A percentile compares a stretch with the other conserved stretches of the same genome.
phyloP scores from a whole-genome alignment of 2,329 filamentous ascomycete species.

The Dothideomycetes sp. region DNA sequence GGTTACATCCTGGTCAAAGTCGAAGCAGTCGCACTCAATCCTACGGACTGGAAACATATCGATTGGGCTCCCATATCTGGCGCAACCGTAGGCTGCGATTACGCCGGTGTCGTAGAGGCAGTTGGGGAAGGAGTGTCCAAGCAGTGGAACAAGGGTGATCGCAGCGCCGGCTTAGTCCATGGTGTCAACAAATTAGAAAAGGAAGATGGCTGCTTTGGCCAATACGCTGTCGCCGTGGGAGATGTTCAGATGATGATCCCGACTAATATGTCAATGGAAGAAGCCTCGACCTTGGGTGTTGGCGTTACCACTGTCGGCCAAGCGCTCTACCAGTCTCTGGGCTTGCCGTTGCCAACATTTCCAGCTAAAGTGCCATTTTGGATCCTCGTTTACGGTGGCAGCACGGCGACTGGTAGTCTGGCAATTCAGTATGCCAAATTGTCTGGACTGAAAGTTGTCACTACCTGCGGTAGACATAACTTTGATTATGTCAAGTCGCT shows the following conservation, averaged over 20 bases:
- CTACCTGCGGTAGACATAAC: not conserved
- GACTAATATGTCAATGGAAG: slow-evolving; percentile 34
- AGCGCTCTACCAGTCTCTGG: slow-evolving; percentile 27
- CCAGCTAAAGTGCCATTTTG: no score
- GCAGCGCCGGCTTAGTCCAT: slow-evolving; percentile 38
- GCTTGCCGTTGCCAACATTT: slow-evolving; percentile 32
- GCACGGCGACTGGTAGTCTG: slow-evolving; percentile 35
- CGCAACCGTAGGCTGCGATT: slow-evolving; percentile 41
- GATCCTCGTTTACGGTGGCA: slow-evolving; percentile 38
- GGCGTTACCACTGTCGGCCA: slow-evolving; percentile 38
- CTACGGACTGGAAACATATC: slow-evolving; percentile 43
- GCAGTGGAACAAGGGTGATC: slow-evolving; percentile 35
- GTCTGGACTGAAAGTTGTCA: slow-evolving; percentile 17
- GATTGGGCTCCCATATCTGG: slow-evolving; percentile 23
- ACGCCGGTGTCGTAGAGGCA: slow-evolving; percentile 38
- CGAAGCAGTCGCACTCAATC: slow-evolving; percentile 40
- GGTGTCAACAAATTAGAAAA: slow-evolving; percentile 22
- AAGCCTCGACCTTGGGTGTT: slow-evolving; percentile 38
- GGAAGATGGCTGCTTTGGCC: slow-evolving; percentile 39
- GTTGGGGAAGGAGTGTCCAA: slow-evolving; percentile 36
- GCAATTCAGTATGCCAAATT: slow-evolving; percentile 37
- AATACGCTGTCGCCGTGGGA: slow-evolving; percentile 39
- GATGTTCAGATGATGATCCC: slow-evolving; percentile 34
- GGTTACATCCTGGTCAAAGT: slow-evolving; percentile 40
- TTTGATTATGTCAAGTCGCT: not conserved